Evolutionary conservation across 169 alveolate species (phyloP).

Genomic region (Cryptosporidium meleagridis): DNA sequence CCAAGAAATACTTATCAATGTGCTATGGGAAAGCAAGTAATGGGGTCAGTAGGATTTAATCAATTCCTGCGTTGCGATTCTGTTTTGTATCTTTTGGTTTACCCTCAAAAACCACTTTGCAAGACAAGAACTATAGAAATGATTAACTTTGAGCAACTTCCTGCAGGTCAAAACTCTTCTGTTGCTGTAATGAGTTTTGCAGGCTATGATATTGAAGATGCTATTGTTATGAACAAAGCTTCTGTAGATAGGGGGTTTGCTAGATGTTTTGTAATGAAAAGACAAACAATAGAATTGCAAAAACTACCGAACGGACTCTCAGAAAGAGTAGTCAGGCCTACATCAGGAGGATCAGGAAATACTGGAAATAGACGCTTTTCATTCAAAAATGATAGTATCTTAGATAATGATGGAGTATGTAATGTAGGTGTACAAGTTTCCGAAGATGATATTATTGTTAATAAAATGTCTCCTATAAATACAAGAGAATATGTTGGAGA

Average conservation of each 20-base stretch:
- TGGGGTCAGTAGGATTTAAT: slow-evolving; percentile 98
- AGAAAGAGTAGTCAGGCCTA: slow-evolving; percentile 78
- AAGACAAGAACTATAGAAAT: slow-evolving; percentile 97
- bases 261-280: slow-evolving; percentile 86
- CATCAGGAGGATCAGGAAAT: not conserved
- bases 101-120: slow-evolving; percentile 98
- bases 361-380: slow-evolving; percentile 16
- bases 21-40: slow-evolving; percentile 99
- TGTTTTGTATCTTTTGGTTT: slow-evolving; percentile 91
- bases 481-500: slow-evolving; percentile 79
- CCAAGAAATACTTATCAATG: slow-evolving; percentile 99
- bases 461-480: slow-evolving; percentile 87
- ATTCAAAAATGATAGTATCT: slow-evolving; percentile 14
- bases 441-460: slow-evolving; percentile 91
- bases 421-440: slow-evolving; percentile 90
- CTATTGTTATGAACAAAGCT: slow-evolving; percentile 96
- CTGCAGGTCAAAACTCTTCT: slow-evolving; percentile 99
- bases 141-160: slow-evolving; percentile 95
- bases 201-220: slow-evolving; percentile 99
- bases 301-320: slow-evolving; percentile 82
- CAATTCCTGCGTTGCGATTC: slow-evolving; percentile 89
- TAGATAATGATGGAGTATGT: slow-evolving; percentile 95
- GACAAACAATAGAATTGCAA: slow-evolving; percentile 84
- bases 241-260: slow-evolving; percentile 99
- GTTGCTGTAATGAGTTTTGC: slow-evolving; percentile 99